These are phyloP conservation scores for Sorghum bicolor DNA, from an alignment of 176 grass and related monocot species.

Conservation along the genomic window Sorghum_bicolor_NCBIv3 NC_012870.2:4761501-4762000, in stretches of 20 bases:
- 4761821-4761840: neutral
- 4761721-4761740: neutral
- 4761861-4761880: neutral
- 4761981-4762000: neutral
- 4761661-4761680: no score
- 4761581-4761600: slow-evolving; percentile 32
- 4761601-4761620: neutral
- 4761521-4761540: neutral
- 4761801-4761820: neutral
- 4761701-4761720: neutral
- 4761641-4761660: neutral
- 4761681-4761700: neutral
- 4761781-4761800: neutral
- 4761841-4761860: neutral
- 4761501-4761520: neutral
- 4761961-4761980: neutral
- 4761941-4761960: neutral
- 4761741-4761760: neutral
- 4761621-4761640: neutral
- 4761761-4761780: neutral
- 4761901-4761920: no score
- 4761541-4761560: neutral
- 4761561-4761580: neutral
- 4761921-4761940: neutral
- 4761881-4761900: neutral